Evolutionary conservation across 768 basidiomycete genomes (phyloP).

Genomic region (Pulveroboletus sp.): DNA sequence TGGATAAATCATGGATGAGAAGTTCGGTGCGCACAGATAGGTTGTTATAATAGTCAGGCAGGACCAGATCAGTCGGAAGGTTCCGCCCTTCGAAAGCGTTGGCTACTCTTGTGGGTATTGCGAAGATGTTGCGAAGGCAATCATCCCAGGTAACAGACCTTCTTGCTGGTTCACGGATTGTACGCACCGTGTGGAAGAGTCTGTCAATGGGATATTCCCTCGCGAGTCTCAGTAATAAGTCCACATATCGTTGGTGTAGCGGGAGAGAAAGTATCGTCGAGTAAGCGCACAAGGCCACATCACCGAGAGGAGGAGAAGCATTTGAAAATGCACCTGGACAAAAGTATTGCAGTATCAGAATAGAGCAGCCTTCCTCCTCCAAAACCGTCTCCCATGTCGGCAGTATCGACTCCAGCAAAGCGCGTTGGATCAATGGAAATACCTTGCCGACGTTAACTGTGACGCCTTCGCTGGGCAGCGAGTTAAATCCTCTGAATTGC

Average conservation of each 20-base stretch:
- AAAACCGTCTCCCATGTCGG: slow-evolving; percentile 66
- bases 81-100: slow-evolving; percentile 54
- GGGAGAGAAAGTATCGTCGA: slow-evolving; percentile 53
- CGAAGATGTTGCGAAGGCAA: slow-evolving; percentile 56
- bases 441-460: slow-evolving; percentile 26
- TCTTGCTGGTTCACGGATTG: slow-evolving; percentile 19
- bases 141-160: slow-evolving; percentile 65
- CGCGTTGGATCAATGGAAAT: slow-evolving; percentile 58
- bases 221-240: slow-evolving; percentile 50
- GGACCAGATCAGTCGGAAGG: slow-evolving; percentile 48
- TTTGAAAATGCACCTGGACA: slow-evolving; percentile 60
- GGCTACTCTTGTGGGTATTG: slow-evolving; percentile 72
- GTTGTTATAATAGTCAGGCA: slow-evolving; percentile 51
- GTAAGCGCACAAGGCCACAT: slow-evolving; percentile 58
- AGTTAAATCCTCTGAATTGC: slow-evolving; percentile 43
- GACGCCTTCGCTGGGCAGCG: slow-evolving; percentile 25
- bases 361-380: slow-evolving; percentile 40
- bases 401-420: slow-evolving; percentile 56
- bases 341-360: slow-evolving; percentile 65
- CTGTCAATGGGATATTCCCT: slow-evolving; percentile 65
- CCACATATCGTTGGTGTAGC: slow-evolving; percentile 46
- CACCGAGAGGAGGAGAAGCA: slow-evolving; percentile 44
- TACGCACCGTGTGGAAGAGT: slow-evolving; percentile 51
- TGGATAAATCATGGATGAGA: slow-evolving; percentile 44
- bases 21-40: slow-evolving; percentile 50